phyloP scores from a whole-genome alignment of 805 yeast genomes.

The Candida michaelii region DNA sequence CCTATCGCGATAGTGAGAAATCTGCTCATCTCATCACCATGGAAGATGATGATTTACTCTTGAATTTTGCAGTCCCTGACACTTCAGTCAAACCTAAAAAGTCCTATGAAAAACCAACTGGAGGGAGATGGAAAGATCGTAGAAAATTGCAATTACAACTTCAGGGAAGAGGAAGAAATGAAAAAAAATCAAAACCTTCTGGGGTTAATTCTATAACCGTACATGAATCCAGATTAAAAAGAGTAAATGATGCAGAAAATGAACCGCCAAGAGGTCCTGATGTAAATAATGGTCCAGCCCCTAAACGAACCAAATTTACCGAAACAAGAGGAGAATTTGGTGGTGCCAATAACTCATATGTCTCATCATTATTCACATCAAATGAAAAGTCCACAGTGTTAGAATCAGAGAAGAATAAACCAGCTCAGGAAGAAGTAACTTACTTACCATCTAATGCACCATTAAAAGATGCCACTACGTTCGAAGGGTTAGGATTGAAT shows the following conservation, averaged over 20 bases:
- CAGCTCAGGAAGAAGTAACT: conserved; percentile 23
- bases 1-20: background rate
- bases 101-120: conserved; percentile 45
- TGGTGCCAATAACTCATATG: conserved; percentile 62
- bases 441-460: conserved; percentile 84
- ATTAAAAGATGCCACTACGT: conserved; percentile 63
- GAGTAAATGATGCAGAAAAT: conserved; percentile 3
- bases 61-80: conserved; percentile 63
- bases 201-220: conserved; percentile 34
- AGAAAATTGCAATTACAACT: conserved; percentile 56
- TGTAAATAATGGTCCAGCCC: background rate
- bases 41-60: conserved; percentile 68
- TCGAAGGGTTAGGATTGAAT: conserved; percentile 69
- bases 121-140: conserved; percentile 84
- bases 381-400: conserved; percentile 55
- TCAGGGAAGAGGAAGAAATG: conserved; percentile 42
- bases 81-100: conserved; percentile 23
- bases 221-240: conserved; percentile 13
- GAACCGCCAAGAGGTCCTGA: background rate
- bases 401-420: conserved; percentile 43
- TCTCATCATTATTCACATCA: conserved; percentile 76
- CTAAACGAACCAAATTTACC: conserved; percentile 38
- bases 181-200: conserved; percentile 21
- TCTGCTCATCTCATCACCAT: conserved; percentile 12
- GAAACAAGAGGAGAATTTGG: conserved; percentile 54